Conservation (phyloP, 2,329 filamentous ascomycete species). For the Neopestalotiopsis rosae region DNA sequence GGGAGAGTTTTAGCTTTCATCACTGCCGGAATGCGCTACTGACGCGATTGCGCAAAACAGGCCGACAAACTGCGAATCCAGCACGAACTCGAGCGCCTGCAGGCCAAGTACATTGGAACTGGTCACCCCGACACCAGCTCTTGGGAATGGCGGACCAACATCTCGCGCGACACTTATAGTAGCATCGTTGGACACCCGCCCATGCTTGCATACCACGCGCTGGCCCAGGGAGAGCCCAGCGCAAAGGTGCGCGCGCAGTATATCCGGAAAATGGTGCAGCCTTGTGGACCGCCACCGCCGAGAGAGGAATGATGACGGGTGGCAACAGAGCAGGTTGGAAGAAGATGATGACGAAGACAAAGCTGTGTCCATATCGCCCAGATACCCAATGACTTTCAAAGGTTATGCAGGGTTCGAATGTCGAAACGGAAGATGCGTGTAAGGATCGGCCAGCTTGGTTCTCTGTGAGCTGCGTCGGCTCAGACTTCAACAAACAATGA, state of each 20-base stretch:
- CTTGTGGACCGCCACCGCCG: conserved; percentile 61
- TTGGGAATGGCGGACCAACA: conserved; percentile 97
- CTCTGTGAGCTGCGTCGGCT: no score
- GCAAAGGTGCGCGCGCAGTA: conserved; percentile 81
- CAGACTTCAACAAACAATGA: neutral
- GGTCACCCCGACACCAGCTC: conserved; percentile 96
- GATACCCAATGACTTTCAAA: no score
- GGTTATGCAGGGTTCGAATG: no score
- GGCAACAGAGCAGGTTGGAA: neutral
- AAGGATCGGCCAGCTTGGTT: no score
- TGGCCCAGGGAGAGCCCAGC: conserved; percentile 84
- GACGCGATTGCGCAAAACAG: conserved; percentile 43
- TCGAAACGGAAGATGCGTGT: no score
- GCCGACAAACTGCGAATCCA: conserved; percentile 98
- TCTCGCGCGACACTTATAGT: conserved; percentile 89
- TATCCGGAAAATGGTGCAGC: conserved; percentile 79
- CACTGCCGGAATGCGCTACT: neutral
- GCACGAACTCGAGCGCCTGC: conserved; percentile 95
- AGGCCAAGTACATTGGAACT: conserved; percentile 94
- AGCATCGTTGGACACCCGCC: conserved; percentile 90
- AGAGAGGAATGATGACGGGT: conserved; percentile 47
- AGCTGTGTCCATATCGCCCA: no score
- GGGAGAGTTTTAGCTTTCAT: neutral
- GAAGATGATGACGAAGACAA: neutral
- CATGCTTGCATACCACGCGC: conserved; percentile 84